A percentile compares a stretch with the other conserved stretches of the same genome.
Evolutionary conservation across 768 basidiomycete genomes (phyloP).

Genomic region (Cystobasidium ongulense): DNA sequence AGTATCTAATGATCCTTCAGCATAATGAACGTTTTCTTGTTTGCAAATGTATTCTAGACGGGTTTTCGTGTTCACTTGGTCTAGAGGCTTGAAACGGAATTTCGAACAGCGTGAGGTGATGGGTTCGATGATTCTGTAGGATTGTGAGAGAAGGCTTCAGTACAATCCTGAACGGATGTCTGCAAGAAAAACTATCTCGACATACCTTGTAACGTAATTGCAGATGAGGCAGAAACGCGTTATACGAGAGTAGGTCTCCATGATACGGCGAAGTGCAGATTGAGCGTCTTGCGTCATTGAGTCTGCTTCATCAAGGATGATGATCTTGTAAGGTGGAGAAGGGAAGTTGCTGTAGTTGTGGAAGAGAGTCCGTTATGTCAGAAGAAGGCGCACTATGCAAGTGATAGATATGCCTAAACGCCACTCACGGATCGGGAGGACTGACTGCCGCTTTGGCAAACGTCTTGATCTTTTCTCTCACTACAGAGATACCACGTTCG

Average conservation of each 20-base stretch:
- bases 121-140: slow-evolving; percentile 84
- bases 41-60: slow-evolving; percentile 73
- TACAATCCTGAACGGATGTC: neutral
- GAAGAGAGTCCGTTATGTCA: neutral
- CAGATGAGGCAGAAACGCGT: slow-evolving; percentile 97
- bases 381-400: no score
- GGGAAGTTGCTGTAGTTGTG: slow-evolving; percentile 56
- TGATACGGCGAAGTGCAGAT: slow-evolving; percentile 90
- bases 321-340: slow-evolving; percentile 95
- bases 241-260: slow-evolving; percentile 97
- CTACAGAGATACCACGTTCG: slow-evolving; percentile 92
- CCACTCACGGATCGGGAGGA: slow-evolving; percentile 36
- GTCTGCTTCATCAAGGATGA: slow-evolving; percentile 97
- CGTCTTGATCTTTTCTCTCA: slow-evolving; percentile 96
- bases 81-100: slow-evolving; percentile 92
- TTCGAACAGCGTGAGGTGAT: slow-evolving; percentile 98
- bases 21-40: slow-evolving; percentile 57
- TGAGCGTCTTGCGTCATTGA: slow-evolving; percentile 99
- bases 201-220: slow-evolving; percentile 95
- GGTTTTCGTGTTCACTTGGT: slow-evolving; percentile 61
- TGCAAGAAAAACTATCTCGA: neutral
- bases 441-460: slow-evolving; percentile 57
- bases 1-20: slow-evolving; percentile 55
- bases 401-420: neutral
- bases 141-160: neutral